phyloP scores from a whole-genome alignment of 306 rosid genomes.

The Corylus heterophylla region DNA sequence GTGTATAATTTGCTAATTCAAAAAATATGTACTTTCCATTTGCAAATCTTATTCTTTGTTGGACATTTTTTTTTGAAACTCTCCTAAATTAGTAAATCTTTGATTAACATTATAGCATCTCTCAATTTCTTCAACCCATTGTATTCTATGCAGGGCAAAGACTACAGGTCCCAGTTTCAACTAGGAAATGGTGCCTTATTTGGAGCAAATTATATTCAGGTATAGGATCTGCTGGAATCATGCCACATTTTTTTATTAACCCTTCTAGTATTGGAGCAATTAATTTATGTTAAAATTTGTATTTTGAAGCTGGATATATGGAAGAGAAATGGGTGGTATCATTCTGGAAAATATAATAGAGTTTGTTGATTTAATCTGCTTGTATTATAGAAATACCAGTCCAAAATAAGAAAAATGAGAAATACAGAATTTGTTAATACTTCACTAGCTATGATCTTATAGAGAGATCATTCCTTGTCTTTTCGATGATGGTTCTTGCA shows the following conservation, averaged over 20 bases:
- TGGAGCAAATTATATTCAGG: slow-evolving; percentile 99
- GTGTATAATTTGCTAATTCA: background rate
- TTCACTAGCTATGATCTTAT: background rate
- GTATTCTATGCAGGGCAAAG: slow-evolving; percentile 64
- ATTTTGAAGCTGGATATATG: background rate
- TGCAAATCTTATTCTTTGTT: background rate
- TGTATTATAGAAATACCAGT: background rate
- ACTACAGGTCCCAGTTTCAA: slow-evolving; percentile 88
- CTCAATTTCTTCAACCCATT: background rate
- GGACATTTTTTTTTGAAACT: background rate
- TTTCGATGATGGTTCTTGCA: background rate
- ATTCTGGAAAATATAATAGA: background rate
- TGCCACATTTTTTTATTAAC: background rate
- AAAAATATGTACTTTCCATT: background rate
- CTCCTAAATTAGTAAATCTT: background rate
- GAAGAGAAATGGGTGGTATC: background rate
- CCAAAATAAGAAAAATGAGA: background rate
- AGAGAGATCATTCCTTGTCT: background rate
- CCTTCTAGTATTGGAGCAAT: background rate
- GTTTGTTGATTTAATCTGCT: background rate
- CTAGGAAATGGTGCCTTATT: slow-evolving; percentile 92
- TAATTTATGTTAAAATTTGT: background rate
- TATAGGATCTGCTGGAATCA: slow-evolving; percentile 27
- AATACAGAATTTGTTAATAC: background rate
- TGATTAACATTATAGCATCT: background rate